A percentile compares a stretch with the other conserved stretches of the same genome.
Evolutionary conservation across 1,139 yeast species (phyloP).

Genomic region (Pichia sp.): DNA sequence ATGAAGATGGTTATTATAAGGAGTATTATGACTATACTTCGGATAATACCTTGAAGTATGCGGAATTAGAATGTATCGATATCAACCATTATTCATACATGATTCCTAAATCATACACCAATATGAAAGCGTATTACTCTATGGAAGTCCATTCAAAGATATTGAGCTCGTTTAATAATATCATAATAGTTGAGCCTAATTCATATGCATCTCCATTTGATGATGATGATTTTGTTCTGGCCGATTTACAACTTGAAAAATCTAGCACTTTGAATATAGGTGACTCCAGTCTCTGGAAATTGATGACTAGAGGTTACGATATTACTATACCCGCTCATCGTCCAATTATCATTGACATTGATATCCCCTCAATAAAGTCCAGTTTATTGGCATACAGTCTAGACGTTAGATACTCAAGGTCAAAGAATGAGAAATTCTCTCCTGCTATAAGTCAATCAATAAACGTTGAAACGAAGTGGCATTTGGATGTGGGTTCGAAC

Average conservation of each 20-base stretch:
- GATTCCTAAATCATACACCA: constrained; percentile 49
- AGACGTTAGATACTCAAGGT: constrained; percentile 26
- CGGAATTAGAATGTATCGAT: constrained; percentile 40
- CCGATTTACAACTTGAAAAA: constrained; percentile 28
- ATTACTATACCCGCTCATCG: constrained; percentile 37
- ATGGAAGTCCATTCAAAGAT: constrained; percentile 33
- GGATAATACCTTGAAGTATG: constrained; percentile 22
- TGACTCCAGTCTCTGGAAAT: constrained; percentile 28
- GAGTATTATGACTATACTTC: constrained; percentile 27
- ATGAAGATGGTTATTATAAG: constrained; percentile 10
- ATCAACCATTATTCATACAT: constrained; percentile 28
- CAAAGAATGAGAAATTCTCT: constrained; percentile 32
- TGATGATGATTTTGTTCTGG: constrained; percentile 34
- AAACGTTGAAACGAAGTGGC: constrained; percentile 75
- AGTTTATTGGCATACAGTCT: constrained; percentile 53
- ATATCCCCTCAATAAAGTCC: constrained; percentile 52
- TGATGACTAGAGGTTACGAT: constrained; percentile 34
- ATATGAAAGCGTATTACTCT: constrained; percentile 45
- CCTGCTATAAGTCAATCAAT: constrained; percentile 66
- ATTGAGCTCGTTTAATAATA: constrained; percentile 37
- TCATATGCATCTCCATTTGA: constrained; percentile 22
- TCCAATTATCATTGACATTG: constrained; percentile 42
- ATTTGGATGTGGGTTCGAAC: constrained; percentile 37
- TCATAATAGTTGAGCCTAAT: constrained; percentile 38
- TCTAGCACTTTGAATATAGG: constrained; percentile 28